phyloP scores from a whole-genome alignment of 2,329 filamentous ascomycete genomes.

The Claviceps spartinae region DNA sequence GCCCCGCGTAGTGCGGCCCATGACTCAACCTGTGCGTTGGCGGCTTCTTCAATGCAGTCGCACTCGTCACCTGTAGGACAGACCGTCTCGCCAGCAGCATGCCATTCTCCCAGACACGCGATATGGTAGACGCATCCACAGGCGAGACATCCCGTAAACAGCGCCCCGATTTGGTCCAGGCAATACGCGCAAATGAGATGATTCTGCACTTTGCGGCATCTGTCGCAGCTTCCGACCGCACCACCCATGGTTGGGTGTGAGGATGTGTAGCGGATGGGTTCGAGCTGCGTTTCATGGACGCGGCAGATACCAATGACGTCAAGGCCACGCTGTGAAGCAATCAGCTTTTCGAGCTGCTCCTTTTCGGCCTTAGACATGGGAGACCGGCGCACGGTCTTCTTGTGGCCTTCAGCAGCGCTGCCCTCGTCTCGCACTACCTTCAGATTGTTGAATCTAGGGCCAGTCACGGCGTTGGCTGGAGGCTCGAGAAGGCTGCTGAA shows the following conservation, averaged over 20 bases:
- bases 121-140: slow-evolving; percentile 52
- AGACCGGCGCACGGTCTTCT: slow-evolving; percentile 26
- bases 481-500: slow-evolving; percentile 49
- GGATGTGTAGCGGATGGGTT: slow-evolving; percentile 38
- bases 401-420: slow-evolving; percentile 20
- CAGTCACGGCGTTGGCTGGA: slow-evolving; percentile 13
- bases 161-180: slow-evolving; percentile 42
- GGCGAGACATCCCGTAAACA: slow-evolving; percentile 47
- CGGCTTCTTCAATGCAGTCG: slow-evolving; percentile 43
- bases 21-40: slow-evolving; percentile 43
- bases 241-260: slow-evolving; percentile 27
- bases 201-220: slow-evolving; percentile 40
- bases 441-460: slow-evolving; percentile 22
- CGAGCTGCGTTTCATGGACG: slow-evolving; percentile 47
- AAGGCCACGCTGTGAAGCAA: slow-evolving; percentile 41
- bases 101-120: slow-evolving; percentile 45
- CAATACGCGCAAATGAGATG: slow-evolving; percentile 51
- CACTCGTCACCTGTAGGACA: slow-evolving; percentile 55
- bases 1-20: slow-evolving; percentile 36
- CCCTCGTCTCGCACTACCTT: slow-evolving; percentile 25
- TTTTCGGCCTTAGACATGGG: slow-evolving; percentile 44
- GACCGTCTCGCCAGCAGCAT: slow-evolving; percentile 38
- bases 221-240: slow-evolving; percentile 34
- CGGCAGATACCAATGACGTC: slow-evolving; percentile 51
- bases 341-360: slow-evolving; percentile 35